These are phyloP conservation scores for Hericium alpestre DNA, from an alignment of 768 basidiomycete genomes.

Conservation along the genomic window DNA sequence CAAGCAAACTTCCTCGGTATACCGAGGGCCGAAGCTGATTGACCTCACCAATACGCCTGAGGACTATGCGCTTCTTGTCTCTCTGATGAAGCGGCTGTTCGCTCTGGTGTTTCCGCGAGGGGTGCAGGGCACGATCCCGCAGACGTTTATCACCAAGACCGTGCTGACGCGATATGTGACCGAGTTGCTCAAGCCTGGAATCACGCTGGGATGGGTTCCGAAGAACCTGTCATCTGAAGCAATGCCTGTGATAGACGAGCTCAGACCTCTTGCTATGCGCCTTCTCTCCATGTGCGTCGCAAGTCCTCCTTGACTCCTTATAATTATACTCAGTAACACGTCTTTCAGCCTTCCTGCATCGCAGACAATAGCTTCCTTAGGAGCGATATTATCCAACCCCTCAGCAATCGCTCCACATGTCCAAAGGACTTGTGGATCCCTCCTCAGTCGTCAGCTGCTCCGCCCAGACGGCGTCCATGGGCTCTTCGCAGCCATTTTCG, in stretches of 20 bases:
- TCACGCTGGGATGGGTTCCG: slow-evolving; percentile 68
- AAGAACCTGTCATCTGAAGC: slow-evolving; percentile 32
- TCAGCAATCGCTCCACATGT: slow-evolving; percentile 37
- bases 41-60: slow-evolving; percentile 33
- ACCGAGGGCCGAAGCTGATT: slow-evolving; percentile 26
- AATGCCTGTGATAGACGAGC: slow-evolving; percentile 30
- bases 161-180: slow-evolving; percentile 46
- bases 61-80: slow-evolving; percentile 34
- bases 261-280: slow-evolving; percentile 43
- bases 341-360: slow-evolving; percentile 47
- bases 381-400: slow-evolving; percentile 39
- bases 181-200: slow-evolving; percentile 48
- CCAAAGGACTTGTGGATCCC: slow-evolving; percentile 45
- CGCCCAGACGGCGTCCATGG: slow-evolving; percentile 63
- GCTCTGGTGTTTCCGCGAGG: slow-evolving; percentile 43
- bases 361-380: slow-evolving; percentile 56
- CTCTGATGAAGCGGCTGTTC: slow-evolving; percentile 34
- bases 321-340: background rate
- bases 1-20: slow-evolving; percentile 12
- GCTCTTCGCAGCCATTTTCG: slow-evolving; percentile 58
- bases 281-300: slow-evolving; percentile 52
- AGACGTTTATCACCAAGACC: slow-evolving; percentile 50
- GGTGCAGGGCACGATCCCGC: slow-evolving; percentile 34
- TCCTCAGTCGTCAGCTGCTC: slow-evolving; percentile 62
- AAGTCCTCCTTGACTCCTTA: background rate